A percentile compares a stretch with the other conserved stretches of the same genome.
phyloP scores from a whole-genome alignment of 1,284 basidiomycete species.

The Moesziomyces sp. region DNA sequence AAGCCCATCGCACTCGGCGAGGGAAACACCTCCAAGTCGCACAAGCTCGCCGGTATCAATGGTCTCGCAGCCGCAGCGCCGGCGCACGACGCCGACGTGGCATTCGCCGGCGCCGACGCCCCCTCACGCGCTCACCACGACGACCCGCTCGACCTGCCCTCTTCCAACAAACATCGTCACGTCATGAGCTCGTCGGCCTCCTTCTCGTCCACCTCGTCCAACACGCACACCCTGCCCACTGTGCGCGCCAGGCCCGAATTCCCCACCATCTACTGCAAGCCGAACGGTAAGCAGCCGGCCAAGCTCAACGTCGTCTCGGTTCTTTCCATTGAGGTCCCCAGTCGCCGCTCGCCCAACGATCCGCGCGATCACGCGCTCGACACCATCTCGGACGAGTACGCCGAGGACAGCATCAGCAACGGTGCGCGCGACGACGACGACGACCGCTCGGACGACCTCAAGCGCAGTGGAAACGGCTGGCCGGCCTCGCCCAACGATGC shows the following conservation, averaged over 20 bases:
- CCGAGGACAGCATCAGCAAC: slow-evolving; percentile 16
- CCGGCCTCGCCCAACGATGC: slow-evolving; percentile 6
- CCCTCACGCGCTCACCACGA: slow-evolving; percentile 33
- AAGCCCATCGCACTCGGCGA: slow-evolving; percentile 93
- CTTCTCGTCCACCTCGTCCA: slow-evolving; percentile 32
- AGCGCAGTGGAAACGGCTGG: slow-evolving; percentile 36
- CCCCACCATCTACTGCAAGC: slow-evolving; percentile 77
- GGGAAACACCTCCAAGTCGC: slow-evolving; percentile 72
- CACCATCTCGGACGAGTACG: slow-evolving; percentile 47
- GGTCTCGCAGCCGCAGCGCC: slow-evolving; percentile 3
- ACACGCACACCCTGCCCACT: slow-evolving; percentile 71
- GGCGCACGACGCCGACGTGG: slow-evolving; percentile 7
- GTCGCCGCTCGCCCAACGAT: slow-evolving; percentile 75
- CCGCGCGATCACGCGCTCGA: slow-evolving; percentile 43
- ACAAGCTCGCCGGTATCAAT: slow-evolving; percentile 46
- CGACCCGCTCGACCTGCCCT: slow-evolving; percentile 31
- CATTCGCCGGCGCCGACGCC: slow-evolving; percentile 17
- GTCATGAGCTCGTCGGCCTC: slow-evolving; percentile 34
- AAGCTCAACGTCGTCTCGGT: slow-evolving; percentile 87
- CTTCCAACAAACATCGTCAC: slow-evolving; percentile 2
- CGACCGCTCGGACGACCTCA: slow-evolving; percentile 56
- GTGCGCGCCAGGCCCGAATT: slow-evolving; percentile 91
- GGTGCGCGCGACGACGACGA: slow-evolving; percentile 32
- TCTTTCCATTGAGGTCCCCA: slow-evolving; percentile 86
- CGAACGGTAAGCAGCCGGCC: slow-evolving; percentile 64